phyloP scores from a whole-genome alignment of 805 yeast species.

The Zygosaccharomyces pseudorouxii region DNA sequence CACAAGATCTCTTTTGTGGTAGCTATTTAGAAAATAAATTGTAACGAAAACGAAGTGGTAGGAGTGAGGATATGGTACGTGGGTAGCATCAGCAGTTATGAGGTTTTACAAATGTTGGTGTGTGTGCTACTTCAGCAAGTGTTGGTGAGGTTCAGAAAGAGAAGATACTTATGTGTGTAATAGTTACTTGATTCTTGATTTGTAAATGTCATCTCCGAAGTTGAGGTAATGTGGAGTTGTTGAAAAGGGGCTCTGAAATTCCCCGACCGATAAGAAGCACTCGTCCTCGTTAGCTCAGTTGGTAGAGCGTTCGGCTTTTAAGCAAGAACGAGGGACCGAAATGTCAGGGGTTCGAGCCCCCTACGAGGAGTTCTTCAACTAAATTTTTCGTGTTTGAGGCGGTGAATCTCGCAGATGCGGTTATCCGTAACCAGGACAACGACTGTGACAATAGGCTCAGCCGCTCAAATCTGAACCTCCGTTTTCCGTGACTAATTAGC shows the following conservation, averaged over 20 bases:
- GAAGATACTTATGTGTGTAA: neutral
- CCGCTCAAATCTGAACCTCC: too few species aligned
- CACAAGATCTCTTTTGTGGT: neutral
- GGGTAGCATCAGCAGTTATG: neutral
- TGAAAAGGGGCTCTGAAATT: neutral
- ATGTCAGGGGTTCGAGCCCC: constrained; percentile 51
- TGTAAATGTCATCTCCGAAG: neutral
- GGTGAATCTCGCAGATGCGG: too few species aligned
- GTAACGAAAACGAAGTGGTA: neutral
- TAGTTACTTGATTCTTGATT: neutral
- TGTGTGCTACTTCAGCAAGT: neutral
- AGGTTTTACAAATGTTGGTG: neutral
- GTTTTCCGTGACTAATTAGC: too few species aligned
- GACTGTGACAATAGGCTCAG: neutral
- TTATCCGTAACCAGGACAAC: neutral
- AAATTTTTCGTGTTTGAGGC: constrained; percentile 7
- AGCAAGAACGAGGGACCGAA: constrained; percentile 37
- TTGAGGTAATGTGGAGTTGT: neutral
- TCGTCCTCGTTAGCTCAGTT: constrained; percentile 58
- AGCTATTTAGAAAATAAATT: neutral
- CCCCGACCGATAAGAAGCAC: constrained; percentile 9
- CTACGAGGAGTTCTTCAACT: constrained; percentile 42
- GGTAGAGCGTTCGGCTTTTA: constrained; percentile 70
- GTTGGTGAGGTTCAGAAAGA: neutral
- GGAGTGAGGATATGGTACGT: neutral